phyloP scores from a whole-genome alignment of 1,139 yeast genomes.

The Hansenula lynferdii region DNA sequence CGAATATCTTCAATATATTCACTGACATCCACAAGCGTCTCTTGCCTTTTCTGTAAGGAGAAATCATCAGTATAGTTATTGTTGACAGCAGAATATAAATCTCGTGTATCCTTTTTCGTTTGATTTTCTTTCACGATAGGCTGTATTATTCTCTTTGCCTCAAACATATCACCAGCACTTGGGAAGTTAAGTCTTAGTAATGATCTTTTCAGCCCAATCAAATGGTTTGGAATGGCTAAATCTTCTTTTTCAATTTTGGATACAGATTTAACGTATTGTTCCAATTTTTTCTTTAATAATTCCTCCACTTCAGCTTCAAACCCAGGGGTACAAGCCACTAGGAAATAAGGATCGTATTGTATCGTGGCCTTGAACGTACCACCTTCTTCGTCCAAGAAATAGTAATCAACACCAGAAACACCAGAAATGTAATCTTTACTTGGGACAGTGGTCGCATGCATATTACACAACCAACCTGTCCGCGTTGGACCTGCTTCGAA shows the following conservation, averaged over 20 bases:
- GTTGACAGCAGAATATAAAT: constrained; percentile 58
- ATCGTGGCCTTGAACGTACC: constrained; percentile 88
- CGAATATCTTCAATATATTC: constrained; percentile 72
- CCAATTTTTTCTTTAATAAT: constrained; percentile 64
- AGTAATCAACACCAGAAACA: constrained; percentile 86
- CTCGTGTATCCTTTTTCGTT: constrained; percentile 58
- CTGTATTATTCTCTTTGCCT: constrained; percentile 61
- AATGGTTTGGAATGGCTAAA: constrained; percentile 75
- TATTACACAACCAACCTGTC: constrained; percentile 84
- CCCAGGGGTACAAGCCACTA: constrained; percentile 61
- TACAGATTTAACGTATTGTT: constrained; percentile 53
- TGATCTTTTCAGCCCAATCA: constrained; percentile 67
- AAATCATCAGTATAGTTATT: constrained; percentile 32
- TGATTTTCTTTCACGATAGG: constrained; percentile 74
- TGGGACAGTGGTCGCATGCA: constrained; percentile 69
- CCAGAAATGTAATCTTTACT: constrained; percentile 55
- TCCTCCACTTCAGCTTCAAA: constrained; percentile 86
- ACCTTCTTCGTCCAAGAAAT: constrained; percentile 96
- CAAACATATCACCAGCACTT: constrained; percentile 67
- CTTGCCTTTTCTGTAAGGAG: constrained; percentile 13
- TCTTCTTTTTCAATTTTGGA: constrained; percentile 68
- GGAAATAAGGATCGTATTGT: constrained; percentile 84
- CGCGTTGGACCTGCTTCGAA: constrained; percentile 68
- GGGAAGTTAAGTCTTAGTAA: constrained; percentile 69
- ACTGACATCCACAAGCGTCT: constrained; percentile 36